phyloP scores from a whole-genome alignment of 192 early-diverging fungal genomes.

The Backusella circina region DNA sequence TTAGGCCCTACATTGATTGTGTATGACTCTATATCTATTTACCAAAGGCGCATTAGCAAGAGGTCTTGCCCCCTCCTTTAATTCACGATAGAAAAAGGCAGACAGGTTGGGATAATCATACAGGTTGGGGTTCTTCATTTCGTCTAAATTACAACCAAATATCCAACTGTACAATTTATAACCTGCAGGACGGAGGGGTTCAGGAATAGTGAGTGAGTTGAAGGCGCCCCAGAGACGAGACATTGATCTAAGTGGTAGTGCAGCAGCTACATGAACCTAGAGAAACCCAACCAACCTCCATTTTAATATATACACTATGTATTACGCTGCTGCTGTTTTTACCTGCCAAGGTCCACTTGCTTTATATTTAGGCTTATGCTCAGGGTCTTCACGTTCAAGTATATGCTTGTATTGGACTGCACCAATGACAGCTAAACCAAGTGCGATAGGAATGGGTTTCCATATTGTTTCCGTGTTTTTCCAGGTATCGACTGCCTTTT shows the following conservation, averaged over 20 bases:
- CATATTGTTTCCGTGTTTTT: conserved; percentile 52
- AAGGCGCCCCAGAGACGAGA: conserved; percentile 91
- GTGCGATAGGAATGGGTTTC: conserved; percentile 72
- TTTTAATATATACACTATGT: background rate
- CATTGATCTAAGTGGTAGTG: conserved; percentile 84
- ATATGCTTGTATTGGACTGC: conserved; percentile 62
- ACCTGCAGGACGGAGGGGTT: conserved; percentile 65
- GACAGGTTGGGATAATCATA: conserved; percentile 79
- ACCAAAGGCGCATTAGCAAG: conserved; percentile 63
- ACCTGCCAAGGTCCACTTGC: conserved; percentile 88
- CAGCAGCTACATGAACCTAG: conserved; percentile 83
- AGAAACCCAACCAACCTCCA: no score
- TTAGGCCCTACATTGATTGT: no score
- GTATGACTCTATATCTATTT: background rate
- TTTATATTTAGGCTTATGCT: conserved; percentile 39
- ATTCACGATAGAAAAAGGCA: conserved; percentile 90
- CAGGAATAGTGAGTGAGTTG: conserved; percentile 82
- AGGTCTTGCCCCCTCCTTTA: conserved; percentile 75
- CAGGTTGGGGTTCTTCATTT: conserved; percentile 86
- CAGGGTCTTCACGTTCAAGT: conserved; percentile 33
- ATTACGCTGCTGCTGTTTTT: conserved; percentile 1
- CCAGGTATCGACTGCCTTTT: conserved; percentile 31
- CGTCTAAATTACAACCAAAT: conserved; percentile 91
- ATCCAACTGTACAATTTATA: conserved; percentile 78
- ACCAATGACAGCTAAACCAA: conserved; percentile 72